phyloP scores from a whole-genome alignment of 1,139 yeast genomes.

The Wickerhamomyces sp. region DNA sequence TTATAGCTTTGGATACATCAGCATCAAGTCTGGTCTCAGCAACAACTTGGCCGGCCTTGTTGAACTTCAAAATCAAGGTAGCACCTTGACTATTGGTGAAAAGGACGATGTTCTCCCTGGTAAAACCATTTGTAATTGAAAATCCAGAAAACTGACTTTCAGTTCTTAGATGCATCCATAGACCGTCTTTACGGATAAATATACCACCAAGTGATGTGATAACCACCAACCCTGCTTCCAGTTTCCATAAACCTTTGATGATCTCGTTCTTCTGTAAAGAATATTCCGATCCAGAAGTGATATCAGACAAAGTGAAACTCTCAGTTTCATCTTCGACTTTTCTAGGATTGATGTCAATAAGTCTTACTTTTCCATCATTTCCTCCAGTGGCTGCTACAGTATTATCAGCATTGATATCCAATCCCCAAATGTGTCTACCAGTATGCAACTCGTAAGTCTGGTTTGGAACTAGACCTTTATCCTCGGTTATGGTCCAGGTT shows the following conservation, averaged over 20 bases:
- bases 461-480: slow-evolving; percentile 34
- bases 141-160: slow-evolving; percentile 39
- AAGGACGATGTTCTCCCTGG: slow-evolving; percentile 34
- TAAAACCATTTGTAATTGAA: slow-evolving; percentile 47
- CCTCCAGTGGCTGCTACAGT: slow-evolving; percentile 72
- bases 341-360: slow-evolving; percentile 45
- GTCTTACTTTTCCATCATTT: slow-evolving; percentile 76
- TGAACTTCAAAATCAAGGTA: slow-evolving; percentile 41
- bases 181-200: slow-evolving; percentile 28
- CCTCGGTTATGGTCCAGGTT: slow-evolving; percentile 50
- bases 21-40: slow-evolving; percentile 15
- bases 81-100: slow-evolving; percentile 53
- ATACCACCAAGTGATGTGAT: slow-evolving; percentile 64
- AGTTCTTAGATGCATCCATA: slow-evolving; percentile 31
- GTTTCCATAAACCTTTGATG: slow-evolving; percentile 55
- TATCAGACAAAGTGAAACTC: slow-evolving; percentile 30
- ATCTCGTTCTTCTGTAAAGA: slow-evolving; percentile 44
- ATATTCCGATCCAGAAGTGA: slow-evolving; percentile 27
- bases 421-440: slow-evolving; percentile 87
- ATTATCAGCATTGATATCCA: slow-evolving; percentile 48
- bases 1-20: slow-evolving; percentile 46
- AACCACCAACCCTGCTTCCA: slow-evolving; percentile 41
- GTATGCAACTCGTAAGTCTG: slow-evolving; percentile 61
- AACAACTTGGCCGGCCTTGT: slow-evolving; percentile 18
- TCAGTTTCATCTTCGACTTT: slow-evolving; percentile 25